Base-by-base conservation (phyloP, 352 stramenopile species). In the Phytophthora tubulina region DNA sequence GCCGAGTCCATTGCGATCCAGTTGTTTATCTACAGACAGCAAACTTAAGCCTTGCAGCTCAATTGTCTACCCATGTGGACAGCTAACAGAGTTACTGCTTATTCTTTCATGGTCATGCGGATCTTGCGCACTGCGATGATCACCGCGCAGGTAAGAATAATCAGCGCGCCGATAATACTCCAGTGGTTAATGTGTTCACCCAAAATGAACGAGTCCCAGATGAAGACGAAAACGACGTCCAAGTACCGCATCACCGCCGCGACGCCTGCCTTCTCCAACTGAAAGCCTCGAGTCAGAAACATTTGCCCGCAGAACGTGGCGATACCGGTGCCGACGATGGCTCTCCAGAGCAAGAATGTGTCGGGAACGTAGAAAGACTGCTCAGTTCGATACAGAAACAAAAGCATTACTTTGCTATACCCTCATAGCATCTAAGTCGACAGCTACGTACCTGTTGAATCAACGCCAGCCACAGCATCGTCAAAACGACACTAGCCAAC, bases 161-260 rank as follows among this genome's bases (percentile, higher is more conserved):
- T 84, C 0, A 72, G 30, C 2, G 74, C 83, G 2, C 86, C 85
- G 17, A 92, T 17, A 33, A 94, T 75, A 56, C 83, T 92, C 75
- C 77, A 91, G 36, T 63, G 31, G 54, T 87, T 86, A 9, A 92
- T 80, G 17, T 76, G 38, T 41, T 92, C 86, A 14, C 82, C 79
- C 3, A 94, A 69, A 42, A 94, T 81, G 8, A 64, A 76, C 11
- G 72, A 84, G 63, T 92, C 86, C 76, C 82, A 82, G 3, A 91
- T 67, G 35, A 94, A 85, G 44, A 94, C 83, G 44, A 92, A 94
- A 3, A 94, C 73, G 3, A 94, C 80, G 72, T 94, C 81, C 57
- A 92, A 35, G 48, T 84, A 92, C 17, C 85, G 79, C 85, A 92
- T 92, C 30, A 89, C 82, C 2, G 85, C 80, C 5, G 85, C 87